Conservation (phyloP, 1,284 basidiomycete genomes). For the Xerocomus amazonicus region DNA sequence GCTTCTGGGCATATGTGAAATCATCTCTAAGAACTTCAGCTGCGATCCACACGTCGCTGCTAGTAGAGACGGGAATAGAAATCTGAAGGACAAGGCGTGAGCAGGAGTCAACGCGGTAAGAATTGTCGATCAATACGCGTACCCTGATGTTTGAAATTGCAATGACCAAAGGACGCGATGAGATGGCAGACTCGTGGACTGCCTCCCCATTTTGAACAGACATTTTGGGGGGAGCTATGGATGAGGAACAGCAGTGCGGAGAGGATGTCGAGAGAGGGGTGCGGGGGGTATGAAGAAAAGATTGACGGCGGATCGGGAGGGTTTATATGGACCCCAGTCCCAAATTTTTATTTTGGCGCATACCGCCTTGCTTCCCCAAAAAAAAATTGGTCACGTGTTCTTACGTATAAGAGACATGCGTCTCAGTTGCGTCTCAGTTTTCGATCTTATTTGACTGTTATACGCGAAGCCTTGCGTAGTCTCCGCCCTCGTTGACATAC, state of each 20-base stretch:
- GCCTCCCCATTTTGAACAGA: slow-evolving; percentile 31
- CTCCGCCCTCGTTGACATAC: too few relatives aligned
- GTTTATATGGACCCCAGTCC: slow-evolving; percentile 33
- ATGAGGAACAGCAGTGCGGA: slow-evolving; percentile 1
- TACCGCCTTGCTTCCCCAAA: slow-evolving; percentile 24
- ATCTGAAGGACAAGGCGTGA: slow-evolving; percentile 45
- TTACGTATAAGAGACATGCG: slow-evolving; percentile 21
- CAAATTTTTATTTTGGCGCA: slow-evolving; percentile 31
- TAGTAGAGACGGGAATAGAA: slow-evolving; percentile 79
- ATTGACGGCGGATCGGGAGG: slow-evolving; percentile 7
- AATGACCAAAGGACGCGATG: slow-evolving; percentile 63
- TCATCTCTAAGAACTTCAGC: slow-evolving; percentile 87
- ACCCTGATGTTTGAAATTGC: slow-evolving; percentile 64
- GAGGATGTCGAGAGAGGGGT: slow-evolving; percentile 1
- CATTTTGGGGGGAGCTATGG: slow-evolving; percentile 24
- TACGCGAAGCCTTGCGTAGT: too few relatives aligned
- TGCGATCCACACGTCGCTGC: slow-evolving; percentile 78
- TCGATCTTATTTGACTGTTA: not conserved
- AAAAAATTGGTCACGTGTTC: slow-evolving; percentile 31
- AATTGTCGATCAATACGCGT: slow-evolving; percentile 34
- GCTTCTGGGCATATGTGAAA: slow-evolving; percentile 66
- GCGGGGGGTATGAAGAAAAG: slow-evolving; percentile 7
- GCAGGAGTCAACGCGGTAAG: slow-evolving; percentile 1
- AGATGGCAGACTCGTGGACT: slow-evolving; percentile 36
- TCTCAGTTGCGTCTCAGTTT: not conserved